Base-by-base conservation (phyloP, 139 green algal species). In the Axilococcus clingmanii region DNA sequence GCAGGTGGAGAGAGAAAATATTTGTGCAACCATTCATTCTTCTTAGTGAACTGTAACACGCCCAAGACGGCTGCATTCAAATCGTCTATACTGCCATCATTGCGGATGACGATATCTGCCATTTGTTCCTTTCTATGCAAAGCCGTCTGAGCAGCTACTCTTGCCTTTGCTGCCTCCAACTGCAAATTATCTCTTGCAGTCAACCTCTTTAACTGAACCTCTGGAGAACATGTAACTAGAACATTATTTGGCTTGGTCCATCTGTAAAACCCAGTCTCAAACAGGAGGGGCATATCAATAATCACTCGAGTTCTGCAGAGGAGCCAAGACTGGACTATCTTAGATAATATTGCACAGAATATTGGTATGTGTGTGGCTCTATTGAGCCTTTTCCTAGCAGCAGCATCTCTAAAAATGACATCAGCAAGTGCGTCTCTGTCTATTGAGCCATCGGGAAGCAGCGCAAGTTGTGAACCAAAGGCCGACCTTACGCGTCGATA, bases 281-380 rank as follows among this genome's bases (percentile, higher is more conserved):
- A 90, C 7, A 94, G 74, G 33, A 94, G 66, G 0, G 85, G 85
- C 79, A 91, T 88, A 57, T 94, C 85, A 2, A 94, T 48, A 0
- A 81, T 73, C 67, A 82, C 65, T 0, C 76, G 17, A 14, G 34
- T 48, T 2, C 50, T 55, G 52, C 55, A 76, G 0, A 3, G 25
- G 1, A 84, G 30, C 77, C 78, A 88, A 31, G 54, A 16, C 6
- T 22, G 0, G 3, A 78, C 7, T 15, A 93, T 27, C 24, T 72
- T 52, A 9, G 29, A 33, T 1, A 70, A 24, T 9, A 90, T 47
- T 28, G 68, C 63, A n/a, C 79, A 1, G 2, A 61, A 20, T 12
- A 94, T 60, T 4, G 77, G 69, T 0, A 76, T 48, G 51, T 93
- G 84, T 0, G 80, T 88, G 4, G 81, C 81, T 1, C 28, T 15